Evolutionary conservation across 331 rosid species (phyloP), one percentile per base, ranked within the genome.

Genomic region (Acacia concinna): DNA sequence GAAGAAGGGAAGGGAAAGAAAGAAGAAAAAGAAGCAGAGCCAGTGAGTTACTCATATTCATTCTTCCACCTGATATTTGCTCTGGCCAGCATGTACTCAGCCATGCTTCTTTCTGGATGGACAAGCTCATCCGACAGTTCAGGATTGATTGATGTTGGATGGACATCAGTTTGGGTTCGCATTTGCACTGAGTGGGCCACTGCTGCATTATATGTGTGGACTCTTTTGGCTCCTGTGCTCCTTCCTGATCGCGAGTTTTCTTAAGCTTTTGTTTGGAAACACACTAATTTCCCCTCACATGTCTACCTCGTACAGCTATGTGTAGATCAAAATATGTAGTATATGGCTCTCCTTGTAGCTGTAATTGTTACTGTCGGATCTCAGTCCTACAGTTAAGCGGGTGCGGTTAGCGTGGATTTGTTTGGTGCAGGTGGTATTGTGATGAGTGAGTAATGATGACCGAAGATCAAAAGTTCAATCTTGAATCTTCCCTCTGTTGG

Each of bases 31-130:
- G 97, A 96, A 83, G 90, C 85, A 3, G 60, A 40, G 0, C 94
- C 94, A 0, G 97, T 96, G 25, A 93, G 92, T 80, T 96, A 96
- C 77, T 96, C 98, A 0, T 96, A 93, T 65, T 88, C 93, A 20
- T 93, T 96, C 85, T 96, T 93, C 90, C 97, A 96, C 92, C 82
- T 93, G 76, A 96, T 96, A 83, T 96, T 93, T 86, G 97, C 98
- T 21, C 83, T 93, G 74, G 98, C 99, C 69, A 93, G 90, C 89
- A 96, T 96, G 99, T 93, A 96, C 73, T 88, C 99, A 17, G 97
- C 93, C 11, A 96, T 96, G 99, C 98, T 96, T 72, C 97, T 96
- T 73, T 93, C 98, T 56, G 97, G 98, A 60, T 96, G 98, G 99
- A 93, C 98, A 65, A 81, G 77, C 88, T 28, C 92, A 15, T 81